A percentile compares a stretch with the other conserved stretches of the same genome.
Conservation (phyloP, 2,329 filamentous ascomycete genomes). For the Claviceps sp. region DNA sequence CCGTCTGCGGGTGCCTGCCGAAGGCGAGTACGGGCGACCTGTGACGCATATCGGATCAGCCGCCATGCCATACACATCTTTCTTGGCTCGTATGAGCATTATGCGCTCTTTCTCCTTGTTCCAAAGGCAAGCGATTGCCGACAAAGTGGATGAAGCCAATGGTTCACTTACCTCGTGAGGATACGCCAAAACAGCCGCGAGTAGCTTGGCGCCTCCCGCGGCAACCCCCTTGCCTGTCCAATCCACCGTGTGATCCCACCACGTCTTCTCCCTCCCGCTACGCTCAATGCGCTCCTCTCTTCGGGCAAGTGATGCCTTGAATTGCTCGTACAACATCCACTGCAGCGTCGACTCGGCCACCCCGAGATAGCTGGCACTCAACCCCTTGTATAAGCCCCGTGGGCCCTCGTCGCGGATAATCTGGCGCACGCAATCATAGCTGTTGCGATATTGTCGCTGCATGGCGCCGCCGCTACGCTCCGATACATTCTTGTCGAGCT, state of each 20-base stretch:
- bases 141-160: neutral
- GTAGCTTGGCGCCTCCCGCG: slow-evolving; percentile 72
- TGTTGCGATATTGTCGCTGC: slow-evolving; percentile 68
- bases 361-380: slow-evolving; percentile 84
- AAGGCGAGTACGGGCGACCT: slow-evolving; percentile 72
- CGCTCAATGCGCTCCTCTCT: slow-evolving; percentile 44
- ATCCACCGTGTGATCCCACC: slow-evolving; percentile 62
- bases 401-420: slow-evolving; percentile 70
- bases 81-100: too few relatives aligned
- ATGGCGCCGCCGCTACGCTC: slow-evolving; percentile 39
- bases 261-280: slow-evolving; percentile 48
- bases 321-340: slow-evolving; percentile 88
- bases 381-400: slow-evolving; percentile 71
- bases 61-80: too few relatives aligned
- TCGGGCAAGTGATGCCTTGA: slow-evolving; percentile 60
- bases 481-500: slow-evolving; percentile 77
- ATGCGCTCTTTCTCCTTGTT: too few relatives aligned
- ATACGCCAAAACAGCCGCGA: slow-evolving; percentile 76
- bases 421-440: slow-evolving; percentile 74
- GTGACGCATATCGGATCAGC: neutral
- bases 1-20: slow-evolving; percentile 67
- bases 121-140: neutral
- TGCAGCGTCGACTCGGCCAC: slow-evolving; percentile 84
- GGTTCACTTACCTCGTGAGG: slow-evolving; percentile 65
- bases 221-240: slow-evolving; percentile 70